Evolutionary conservation across 2,329 filamentous ascomycete species (phyloP), one percentile per base, ranked within the genome.

Genomic region (Ophiostoma sp.): DNA sequence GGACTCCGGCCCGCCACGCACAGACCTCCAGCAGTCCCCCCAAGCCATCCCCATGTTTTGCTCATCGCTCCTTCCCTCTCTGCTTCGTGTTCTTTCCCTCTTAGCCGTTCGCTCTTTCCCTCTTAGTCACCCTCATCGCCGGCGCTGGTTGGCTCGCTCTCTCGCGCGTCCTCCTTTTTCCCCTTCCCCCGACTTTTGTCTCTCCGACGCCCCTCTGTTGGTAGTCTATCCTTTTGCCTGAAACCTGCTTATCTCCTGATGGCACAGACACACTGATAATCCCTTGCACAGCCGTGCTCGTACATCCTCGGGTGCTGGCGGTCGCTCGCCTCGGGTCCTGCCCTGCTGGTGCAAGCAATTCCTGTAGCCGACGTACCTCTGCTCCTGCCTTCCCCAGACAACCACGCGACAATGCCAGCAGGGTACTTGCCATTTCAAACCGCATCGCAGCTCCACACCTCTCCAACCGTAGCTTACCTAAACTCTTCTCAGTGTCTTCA

Each of bases 271-370:
- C 27, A 27, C 27, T 27, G 2, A 16, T 11, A 27, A 16, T 11
- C 47, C 14, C 11, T 9, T n/a, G 5, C 14, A 7, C 16, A 40
- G 1, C 62, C 41, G n/a, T n/a, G n/a, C n/a, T n/a, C n/a, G 62
- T 64, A 45, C 18, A 64, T 18, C 62, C 62, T 44, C 62, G 62
- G 62, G 62, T 64, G 41, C 40, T 44, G n/a, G 27, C 42, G 42
- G 42, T 38, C 63, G 63, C 63, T 65, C 27, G 49, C 49, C 49
- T 55, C 49, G 49, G 49, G 49, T 55, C 49, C 18, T 55, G n/a
- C 49, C 49, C 18, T 55, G 49, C 27, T 55, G n/a, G 49, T 27
- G 7, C 49, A 55, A 27, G 1, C 11, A 9, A 55, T 7, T 36
- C 49, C 49, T 55, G 49, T 11, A 55, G n/a, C 49, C 49, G 49